Base-by-base conservation (phyloP, 768 basidiomycete genomes). In the Pholiota conissans region DNA sequence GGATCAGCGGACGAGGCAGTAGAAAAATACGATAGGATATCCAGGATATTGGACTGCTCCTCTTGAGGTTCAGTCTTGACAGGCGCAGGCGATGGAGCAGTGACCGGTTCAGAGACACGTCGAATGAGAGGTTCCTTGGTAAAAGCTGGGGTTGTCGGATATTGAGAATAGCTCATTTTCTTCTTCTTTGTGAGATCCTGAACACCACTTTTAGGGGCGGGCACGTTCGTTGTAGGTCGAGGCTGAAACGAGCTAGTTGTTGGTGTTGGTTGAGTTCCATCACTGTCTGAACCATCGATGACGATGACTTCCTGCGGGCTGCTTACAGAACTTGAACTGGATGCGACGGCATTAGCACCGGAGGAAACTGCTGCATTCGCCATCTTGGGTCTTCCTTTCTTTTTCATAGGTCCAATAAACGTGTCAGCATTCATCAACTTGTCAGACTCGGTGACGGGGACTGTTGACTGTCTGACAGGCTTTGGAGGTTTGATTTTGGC, bases 361-460 rank as follows among this genome's bases (percentile, higher is more conserved):
- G 42, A 7, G 29, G 47, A n/a, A 14, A 35, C n/a, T n/a, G 59
- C 13, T 34, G n/a, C n/a, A n/a, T n/a, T 61, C 63, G 26, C 26
- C 35, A 26, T 60, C 49, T 69, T 73, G 7, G 78, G 78, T 58
- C 79, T 69, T 27, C 71, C 73, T 65, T 81, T 69, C 65, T 79
- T 80, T 59, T 73, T 78, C 55, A 74, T 65, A n/a, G 79, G 79
- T 16, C 81, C 79, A 26, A 75, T 75, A 55, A 78, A 78, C 5
- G 76, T 77, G 34, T 75, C 73, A 24, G 77, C 69, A 52, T 70
- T 70, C 65, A 78, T 60, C 7, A 80, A 64, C 64, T 74, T 75
- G 56, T 80, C 79, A 1, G 79, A 78, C 59, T 76, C 76, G 32
- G 75, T 77, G 2, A 70, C 60, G 4, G 74, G 74, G n/a, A 65